phyloP scores from a whole-genome alignment of 2,329 filamentous ascomycete genomes.

The Neofusicoccum sp. region DNA sequence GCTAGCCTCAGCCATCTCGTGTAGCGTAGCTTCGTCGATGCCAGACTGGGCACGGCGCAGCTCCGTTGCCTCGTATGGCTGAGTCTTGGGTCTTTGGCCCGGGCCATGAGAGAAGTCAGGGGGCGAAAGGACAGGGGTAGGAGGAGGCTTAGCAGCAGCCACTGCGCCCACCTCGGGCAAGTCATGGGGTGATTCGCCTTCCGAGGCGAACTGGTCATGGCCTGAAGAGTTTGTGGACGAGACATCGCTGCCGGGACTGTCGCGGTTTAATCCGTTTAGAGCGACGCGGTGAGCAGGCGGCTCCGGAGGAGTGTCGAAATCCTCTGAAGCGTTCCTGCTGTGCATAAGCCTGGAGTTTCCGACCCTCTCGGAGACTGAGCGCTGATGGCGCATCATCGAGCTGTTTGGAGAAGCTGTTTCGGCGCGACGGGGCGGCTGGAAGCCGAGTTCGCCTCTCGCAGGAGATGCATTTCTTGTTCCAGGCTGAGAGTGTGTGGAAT shows the following conservation, averaged over 20 bases:
- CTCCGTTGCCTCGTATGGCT: conserved; percentile 75
- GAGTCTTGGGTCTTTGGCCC: conserved; percentile 67
- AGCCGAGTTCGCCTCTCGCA: conserved; percentile 32
- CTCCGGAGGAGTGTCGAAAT: conserved; percentile 39
- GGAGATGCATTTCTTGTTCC: conserved; percentile 50
- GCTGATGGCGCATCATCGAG: conserved; percentile 45
- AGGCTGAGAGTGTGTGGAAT: conserved; percentile 46
- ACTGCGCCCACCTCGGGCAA: conserved; percentile 39
- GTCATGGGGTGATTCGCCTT: conserved; percentile 27
- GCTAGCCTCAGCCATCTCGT: conserved; percentile 74
- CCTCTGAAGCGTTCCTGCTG: conserved; percentile 34
- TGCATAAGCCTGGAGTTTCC: conserved; percentile 9
- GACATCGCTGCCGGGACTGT: conserved; percentile 28
- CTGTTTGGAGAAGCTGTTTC: conserved; percentile 46
- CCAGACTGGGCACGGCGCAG: conserved; percentile 80
- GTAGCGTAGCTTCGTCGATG: conserved; percentile 78
- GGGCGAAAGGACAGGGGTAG: conserved; percentile 75
- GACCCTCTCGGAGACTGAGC: conserved; percentile 49
- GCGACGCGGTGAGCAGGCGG: conserved; percentile 43
- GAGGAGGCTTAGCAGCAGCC: conserved; percentile 49
- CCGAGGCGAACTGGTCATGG: conserved; percentile 10
- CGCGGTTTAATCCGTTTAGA: conserved; percentile 29
- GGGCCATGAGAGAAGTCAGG: conserved; percentile 79
- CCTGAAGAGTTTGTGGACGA: conserved; percentile 23
- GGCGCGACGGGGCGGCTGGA: conserved; percentile 40